Evolutionary conservation across 495 filamentous ascomycete species (phyloP).

Genomic region (Aspergillus cavernicola): DNA sequence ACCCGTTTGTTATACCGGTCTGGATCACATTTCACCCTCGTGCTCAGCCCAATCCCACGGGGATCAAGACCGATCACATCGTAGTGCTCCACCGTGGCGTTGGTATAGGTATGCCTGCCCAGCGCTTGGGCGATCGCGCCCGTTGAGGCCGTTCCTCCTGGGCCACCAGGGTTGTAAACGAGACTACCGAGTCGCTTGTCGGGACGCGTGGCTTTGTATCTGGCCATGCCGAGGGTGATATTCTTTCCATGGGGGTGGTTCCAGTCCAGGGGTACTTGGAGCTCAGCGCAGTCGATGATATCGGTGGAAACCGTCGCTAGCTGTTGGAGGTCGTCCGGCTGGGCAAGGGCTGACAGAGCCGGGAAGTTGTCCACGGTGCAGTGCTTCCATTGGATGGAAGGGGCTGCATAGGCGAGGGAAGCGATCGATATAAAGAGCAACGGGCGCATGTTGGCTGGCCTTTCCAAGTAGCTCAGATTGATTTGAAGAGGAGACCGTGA

Average conservation of each 20-base stretch:
- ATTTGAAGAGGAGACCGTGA: too few species aligned
- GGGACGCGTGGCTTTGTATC: constrained; percentile 13
- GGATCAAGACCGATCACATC: constrained; percentile 46
- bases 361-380: constrained; percentile 1
- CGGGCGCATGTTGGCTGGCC: background rate
- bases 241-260: constrained; percentile 1
- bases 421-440: background rate
- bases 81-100: constrained; percentile 18
- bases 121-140: background rate
- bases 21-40: constrained; percentile 35
- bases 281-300: constrained; percentile 5
- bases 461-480: too few species aligned
- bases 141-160: constrained; percentile 23
- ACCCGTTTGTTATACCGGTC: constrained; percentile 30
- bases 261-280: constrained; percentile 15
- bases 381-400: background rate
- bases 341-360: background rate
- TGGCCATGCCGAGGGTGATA: constrained; percentile 7
- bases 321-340: background rate
- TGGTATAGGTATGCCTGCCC: background rate
- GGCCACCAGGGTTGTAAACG: constrained; percentile 39
- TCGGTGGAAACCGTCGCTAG: background rate
- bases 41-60: constrained; percentile 39
- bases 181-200: constrained; percentile 28
- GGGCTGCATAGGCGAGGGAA: background rate